Percentiles rank a stretch among this genome's conserved stretches.
These are phyloP conservation scores for Aureobasidium subglaciale DNA, from an alignment of 2,329 filamentous ascomycete genomes.

Conservation along the genomic window DNA sequence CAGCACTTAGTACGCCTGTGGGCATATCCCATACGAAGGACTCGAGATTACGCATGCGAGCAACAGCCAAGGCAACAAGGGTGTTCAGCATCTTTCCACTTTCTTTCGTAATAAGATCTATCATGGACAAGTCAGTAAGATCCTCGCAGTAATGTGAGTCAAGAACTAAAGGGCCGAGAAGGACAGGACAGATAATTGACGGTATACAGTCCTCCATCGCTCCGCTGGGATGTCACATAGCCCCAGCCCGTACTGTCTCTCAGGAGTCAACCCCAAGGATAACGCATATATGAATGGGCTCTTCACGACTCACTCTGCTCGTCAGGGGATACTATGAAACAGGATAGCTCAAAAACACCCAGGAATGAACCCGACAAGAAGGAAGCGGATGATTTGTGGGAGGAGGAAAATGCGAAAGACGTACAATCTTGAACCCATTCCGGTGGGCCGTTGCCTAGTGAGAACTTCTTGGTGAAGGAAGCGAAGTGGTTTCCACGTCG, in stretches of 20 bases:
- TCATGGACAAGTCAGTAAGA: constrained; percentile 28
- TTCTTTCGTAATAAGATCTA: constrained; percentile 68
- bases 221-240: no score
- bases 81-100: constrained; percentile 85
- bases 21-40: constrained; percentile 87
- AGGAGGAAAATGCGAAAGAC: background rate
- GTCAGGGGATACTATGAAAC: no score
- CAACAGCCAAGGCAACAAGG: constrained; percentile 69
- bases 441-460: constrained; percentile 70
- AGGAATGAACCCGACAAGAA: no score
- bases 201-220: no score
- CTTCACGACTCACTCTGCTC: no score
- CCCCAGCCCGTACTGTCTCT: no score
- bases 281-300: no score
- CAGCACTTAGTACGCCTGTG: constrained; percentile 71
- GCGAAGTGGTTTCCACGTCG: constrained; percentile 68
- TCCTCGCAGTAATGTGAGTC: background rate
- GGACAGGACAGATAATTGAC: no score
- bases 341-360: no score
- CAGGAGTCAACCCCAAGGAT: no score
- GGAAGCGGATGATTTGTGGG: no score
- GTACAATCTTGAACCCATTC: constrained; percentile 64
- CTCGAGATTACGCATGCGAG: constrained; percentile 74
- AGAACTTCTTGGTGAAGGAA: constrained; percentile 73
- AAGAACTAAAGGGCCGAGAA: no score